These are phyloP conservation scores for Leucoagaricus sp. DNA, from an alignment of 1,284 basidiomycete genomes.

Conservation along the genomic window DNA sequence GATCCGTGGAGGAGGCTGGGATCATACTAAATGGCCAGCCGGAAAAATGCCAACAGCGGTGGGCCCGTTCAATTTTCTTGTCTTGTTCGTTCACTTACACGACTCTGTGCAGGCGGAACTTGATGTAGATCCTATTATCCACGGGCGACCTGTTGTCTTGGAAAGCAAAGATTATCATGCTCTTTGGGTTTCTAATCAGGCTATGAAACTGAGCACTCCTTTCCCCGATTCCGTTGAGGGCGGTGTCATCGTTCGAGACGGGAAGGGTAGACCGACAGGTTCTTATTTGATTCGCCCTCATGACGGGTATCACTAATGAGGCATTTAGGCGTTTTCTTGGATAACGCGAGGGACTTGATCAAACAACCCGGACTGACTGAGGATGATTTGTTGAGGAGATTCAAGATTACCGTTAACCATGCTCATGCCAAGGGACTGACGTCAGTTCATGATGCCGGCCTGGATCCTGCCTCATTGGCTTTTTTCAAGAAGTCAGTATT, in stretches of 20 bases:
- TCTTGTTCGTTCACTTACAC: slow-evolving; percentile 5
- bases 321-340: slow-evolving; percentile 60
- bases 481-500: slow-evolving; percentile 68
- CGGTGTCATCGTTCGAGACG: slow-evolving; percentile 77
- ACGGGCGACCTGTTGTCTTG: slow-evolving; percentile 70
- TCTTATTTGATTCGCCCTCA: slow-evolving; percentile 22
- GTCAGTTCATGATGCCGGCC: slow-evolving; percentile 82
- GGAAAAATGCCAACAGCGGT: slow-evolving; percentile 78
- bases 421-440: slow-evolving; percentile 76
- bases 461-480: slow-evolving; percentile 65
- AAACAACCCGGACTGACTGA: slow-evolving; percentile 68
- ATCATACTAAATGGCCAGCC: slow-evolving; percentile 79
- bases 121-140: slow-evolving; percentile 67
- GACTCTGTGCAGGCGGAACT: slow-evolving; percentile 60
- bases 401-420: slow-evolving; percentile 65
- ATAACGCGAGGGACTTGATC: slow-evolving; percentile 71
- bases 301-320: neutral
- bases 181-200: slow-evolving; percentile 76
- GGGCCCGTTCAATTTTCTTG: slow-evolving; percentile 26
- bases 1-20: slow-evolving; percentile 89
- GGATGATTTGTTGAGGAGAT: slow-evolving; percentile 60
- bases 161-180: slow-evolving; percentile 90
- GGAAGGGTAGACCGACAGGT: slow-evolving; percentile 75
- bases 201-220: slow-evolving; percentile 60
- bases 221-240: slow-evolving; percentile 74